Evolutionary conservation across 2,329 filamentous ascomycete species (phyloP), one percentile per base, ranked within the genome.

Genomic region (Sphaerulina musiva): DNA sequence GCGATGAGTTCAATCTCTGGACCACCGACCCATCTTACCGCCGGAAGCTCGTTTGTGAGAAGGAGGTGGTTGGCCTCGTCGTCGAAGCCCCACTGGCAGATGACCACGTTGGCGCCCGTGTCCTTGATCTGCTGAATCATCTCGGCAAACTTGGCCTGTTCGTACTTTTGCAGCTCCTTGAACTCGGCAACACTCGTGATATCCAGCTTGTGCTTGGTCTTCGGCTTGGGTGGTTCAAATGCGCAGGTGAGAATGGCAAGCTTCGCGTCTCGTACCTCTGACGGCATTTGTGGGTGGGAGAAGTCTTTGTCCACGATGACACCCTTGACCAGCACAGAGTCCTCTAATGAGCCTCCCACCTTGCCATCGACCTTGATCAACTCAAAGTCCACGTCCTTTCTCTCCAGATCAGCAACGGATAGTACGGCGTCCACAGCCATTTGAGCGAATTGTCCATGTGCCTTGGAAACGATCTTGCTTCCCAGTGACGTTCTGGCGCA

Each of bases 251-350:
- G 78, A 67, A 98, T 98, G 64, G 93, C 93, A 68, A 98, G 84
- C 79, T 96, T 97, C 69, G 93, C 95, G 74, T 98, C 90, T 66
- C 79, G 82, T 61, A 98, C 92, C 74, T 96, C 90, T 48, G 87
- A 88, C 9, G 93, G 93, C 93, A 98, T 98, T 76, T 98, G 93
- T 10, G 93, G 93, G 73, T 98, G 93, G 36, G 93, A 97, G 74
- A 98, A 98, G 76, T 98, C 95, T 79, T 98, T 98, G 82, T 98
- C 93, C 72, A 98, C 82, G 71, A 98, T 95, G 62, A 98, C 93
- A 71, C 93, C 93, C 77, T 97, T 95, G 65, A 98, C 92, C 42
- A 98, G 83, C 31, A 97, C 76, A 5, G 91, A 88, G 73, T 98
- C 93, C 73, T 97, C 92, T 14, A 98, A 80, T 29, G 92, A 76